phyloP scores from a whole-genome alignment of 495 filamentous ascomycete genomes.

The Xylaria bambusicola region DNA sequence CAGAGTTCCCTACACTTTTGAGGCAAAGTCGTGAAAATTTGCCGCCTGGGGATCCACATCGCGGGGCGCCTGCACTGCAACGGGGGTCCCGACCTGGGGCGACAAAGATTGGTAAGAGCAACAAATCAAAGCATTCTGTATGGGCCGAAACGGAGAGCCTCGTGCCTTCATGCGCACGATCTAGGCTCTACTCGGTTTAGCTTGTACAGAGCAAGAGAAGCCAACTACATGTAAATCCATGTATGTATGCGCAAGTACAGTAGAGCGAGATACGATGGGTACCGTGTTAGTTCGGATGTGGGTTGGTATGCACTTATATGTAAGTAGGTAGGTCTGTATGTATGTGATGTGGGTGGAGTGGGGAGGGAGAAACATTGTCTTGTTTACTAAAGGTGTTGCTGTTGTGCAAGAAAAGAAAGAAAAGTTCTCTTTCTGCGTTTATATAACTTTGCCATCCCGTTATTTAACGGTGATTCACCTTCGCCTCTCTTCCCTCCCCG shows the following conservation, averaged over 20 bases:
- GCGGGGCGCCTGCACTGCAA: not conserved
- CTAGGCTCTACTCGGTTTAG: constrained; percentile 9
- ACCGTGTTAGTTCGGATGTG: too few relatives aligned
- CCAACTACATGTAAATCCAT: not conserved
- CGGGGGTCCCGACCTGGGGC: too few relatives aligned
- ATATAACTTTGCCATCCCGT: not conserved
- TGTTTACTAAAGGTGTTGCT: too few relatives aligned
- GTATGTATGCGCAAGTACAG: not conserved
- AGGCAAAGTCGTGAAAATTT: constrained; percentile 2
- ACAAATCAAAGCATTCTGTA: constrained; percentile 3
- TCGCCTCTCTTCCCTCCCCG: too few relatives aligned
- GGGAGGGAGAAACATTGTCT: too few relatives aligned
- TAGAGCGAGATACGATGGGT: too few relatives aligned
- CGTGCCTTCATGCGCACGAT: constrained; percentile 1
- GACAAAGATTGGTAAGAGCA: too few relatives aligned
- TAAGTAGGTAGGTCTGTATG: too few relatives aligned
- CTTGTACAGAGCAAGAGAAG: not conserved
- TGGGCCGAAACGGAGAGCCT: constrained; percentile 3
- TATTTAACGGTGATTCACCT: too few relatives aligned
- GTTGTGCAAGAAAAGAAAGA: not conserved
- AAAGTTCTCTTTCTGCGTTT: not conserved
- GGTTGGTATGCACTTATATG: too few relatives aligned
- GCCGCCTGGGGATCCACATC: not conserved
- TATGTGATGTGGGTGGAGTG: too few relatives aligned
- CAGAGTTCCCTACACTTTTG: not conserved